Percentiles rank a stretch among this genome's conserved stretches.
These are phyloP conservation scores for Penicillium sp. DNA, from an alignment of 2,329 filamentous ascomycete genomes.

Conservation along the genomic window DNA sequence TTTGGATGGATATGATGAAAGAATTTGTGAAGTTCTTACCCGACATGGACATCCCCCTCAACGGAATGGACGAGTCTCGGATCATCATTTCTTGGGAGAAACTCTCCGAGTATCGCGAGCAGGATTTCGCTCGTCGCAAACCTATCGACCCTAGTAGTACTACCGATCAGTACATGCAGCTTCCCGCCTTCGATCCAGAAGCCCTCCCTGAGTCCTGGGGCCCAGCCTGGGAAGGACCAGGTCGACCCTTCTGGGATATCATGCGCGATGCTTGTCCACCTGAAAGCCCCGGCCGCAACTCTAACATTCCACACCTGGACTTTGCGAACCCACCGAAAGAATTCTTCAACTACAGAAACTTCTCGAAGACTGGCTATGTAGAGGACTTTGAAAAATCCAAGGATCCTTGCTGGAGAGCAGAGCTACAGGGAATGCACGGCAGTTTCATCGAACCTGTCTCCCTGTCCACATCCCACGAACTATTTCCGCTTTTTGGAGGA, in stretches of 20 bases:
- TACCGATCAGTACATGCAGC: not conserved
- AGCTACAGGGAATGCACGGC: constrained; percentile 48
- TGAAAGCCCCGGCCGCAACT: constrained; percentile 16
- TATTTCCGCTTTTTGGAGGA: constrained; percentile 53
- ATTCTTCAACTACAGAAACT: constrained; percentile 32
- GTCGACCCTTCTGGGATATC: constrained; percentile 35
- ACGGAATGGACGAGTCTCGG: constrained; percentile 52
- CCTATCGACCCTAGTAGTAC: not conserved
- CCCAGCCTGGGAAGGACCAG: not conserved
- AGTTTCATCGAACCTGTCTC: constrained; percentile 52
- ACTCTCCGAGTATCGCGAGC: constrained; percentile 34
- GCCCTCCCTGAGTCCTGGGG: not conserved
- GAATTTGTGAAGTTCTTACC: constrained; percentile 41
- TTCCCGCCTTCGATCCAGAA: not conserved
- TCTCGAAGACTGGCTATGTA: constrained; percentile 48
- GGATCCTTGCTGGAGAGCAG: constrained; percentile 47
- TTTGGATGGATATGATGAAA: constrained; percentile 44
- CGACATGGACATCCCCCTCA: constrained; percentile 50
- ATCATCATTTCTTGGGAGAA: constrained; percentile 50
- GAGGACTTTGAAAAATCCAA: constrained; percentile 48
- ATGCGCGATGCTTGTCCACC: constrained; percentile 41
- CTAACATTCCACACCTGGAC: constrained; percentile 32
- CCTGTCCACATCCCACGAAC: constrained; percentile 41
- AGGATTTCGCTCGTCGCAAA: not conserved
- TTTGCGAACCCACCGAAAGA: constrained; percentile 28